Base-by-base conservation (phyloP, 2,329 filamentous ascomycete genomes). In the Amphichorda felina region DNA sequence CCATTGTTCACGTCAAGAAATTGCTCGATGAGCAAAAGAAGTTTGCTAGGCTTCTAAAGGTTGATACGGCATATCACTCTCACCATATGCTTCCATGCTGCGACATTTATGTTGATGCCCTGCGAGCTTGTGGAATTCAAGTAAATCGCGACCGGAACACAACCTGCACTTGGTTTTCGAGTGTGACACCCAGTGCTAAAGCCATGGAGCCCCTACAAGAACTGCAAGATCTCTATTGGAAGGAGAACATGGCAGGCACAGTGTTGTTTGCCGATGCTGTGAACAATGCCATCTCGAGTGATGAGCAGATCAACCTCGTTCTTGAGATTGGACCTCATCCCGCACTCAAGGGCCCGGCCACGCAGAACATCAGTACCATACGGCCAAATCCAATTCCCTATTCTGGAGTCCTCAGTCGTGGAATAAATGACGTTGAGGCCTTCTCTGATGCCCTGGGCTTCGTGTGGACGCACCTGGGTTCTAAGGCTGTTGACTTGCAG, bases 21-120 rank as follows among this genome's bases (percentile, higher is more conserved):
- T 13, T 49, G 1, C 27, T 52, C 1, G 39, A 48, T 5, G 42
- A 36, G 5, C 35, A 38, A 3, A 30, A 46, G 2, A 56, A 45
- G 33, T 62, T 63, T 33, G 51, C 53, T 0, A 47, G 58, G 2
- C 9, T 52, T 1, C 47, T 70, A 6, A 42, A 44, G 2, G 56
- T 70, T 1, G 61, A 68, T 30, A 64, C 55, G 0, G 66, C 65
- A 0, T 70, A 70, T 34, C 66, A 70, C 45, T 70, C 66, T 0
- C 54, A 53, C 1, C 66, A 69, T 41, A 70, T 70, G 66, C 14
- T 28, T 5, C 33, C 38, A 4, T 46, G 42, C 11, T 39, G 36
- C 10, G 33, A 36, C 8, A 34, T 34, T 2, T 51, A 48, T 22
- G 18, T 45, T 6, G 36, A 33, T 1, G 14, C 33, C 0, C 40